Base-by-base conservation (phyloP, 495 filamentous ascomycete species). In the Talaromyces nanjingensis region DNA sequence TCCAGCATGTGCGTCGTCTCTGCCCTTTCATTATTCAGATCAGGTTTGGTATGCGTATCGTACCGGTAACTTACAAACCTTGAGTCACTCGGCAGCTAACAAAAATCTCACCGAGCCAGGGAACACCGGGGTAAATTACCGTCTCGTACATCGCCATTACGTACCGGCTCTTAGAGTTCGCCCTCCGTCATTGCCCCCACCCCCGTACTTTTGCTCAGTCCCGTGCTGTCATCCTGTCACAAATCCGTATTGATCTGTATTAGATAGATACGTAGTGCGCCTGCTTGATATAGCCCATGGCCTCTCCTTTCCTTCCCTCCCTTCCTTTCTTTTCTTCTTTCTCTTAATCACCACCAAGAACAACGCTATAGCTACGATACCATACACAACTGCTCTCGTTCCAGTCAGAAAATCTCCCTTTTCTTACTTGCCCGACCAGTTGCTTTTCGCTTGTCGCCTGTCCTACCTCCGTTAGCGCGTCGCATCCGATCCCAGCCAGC, bases 401-500 rank as follows among this genome's bases (percentile, higher is more conserved):
- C 55, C 56, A 54, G 45, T 61, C 37, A 33, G 27, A 6, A 27
- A 27, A 56, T 56, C 27, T 25, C 16, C n/a, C 4, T 29, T 27
- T 56, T 56, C 27, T 56, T 29, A 64, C 45, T 24, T 60, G 37
- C 11, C 22, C 18, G 27, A 25, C 33, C 60, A 54, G 59, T 61
- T 52, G 20, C 27, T 49, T 31, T 31, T 33, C 66, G 65, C 69
- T 65, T 70, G 60, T 52, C 65, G 61, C 22, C 61, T 64, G 62
- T 42, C 63, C 56, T 33, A 24, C 42, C 27, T 62, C 14, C 18
- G 7, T 31, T 70, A 68, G 70, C 70, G 70, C 69, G 70, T 70
- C 68, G 68, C 69, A 72, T 72, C 70, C 39, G 25, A 57, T 57
- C 24, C 42, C 49, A 68, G 66, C 65, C 65, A 29, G 20, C 55